These are phyloP conservation scores for Microcera coccophila DNA, from an alignment of 2,329 filamentous ascomycete species.

Conservation along the genomic window DNA sequence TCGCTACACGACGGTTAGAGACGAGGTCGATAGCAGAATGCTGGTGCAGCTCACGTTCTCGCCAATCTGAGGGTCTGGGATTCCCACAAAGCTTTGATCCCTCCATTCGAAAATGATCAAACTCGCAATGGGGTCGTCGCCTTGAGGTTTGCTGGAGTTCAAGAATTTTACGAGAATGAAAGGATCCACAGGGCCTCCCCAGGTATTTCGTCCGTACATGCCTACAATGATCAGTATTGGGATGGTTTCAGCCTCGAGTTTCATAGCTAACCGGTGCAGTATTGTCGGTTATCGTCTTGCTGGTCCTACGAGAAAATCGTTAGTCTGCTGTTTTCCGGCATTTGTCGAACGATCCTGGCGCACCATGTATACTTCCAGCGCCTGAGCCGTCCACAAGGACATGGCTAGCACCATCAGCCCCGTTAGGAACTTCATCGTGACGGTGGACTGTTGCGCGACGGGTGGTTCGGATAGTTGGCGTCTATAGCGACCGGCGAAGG, in stretches of 20 bases:
- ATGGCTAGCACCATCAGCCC: constrained; percentile 50
- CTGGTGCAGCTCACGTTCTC: constrained; percentile 44
- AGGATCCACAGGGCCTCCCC: constrained; percentile 84
- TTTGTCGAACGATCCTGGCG: constrained; percentile 13
- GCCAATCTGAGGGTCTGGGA: constrained; percentile 53
- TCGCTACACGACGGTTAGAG: constrained; percentile 27
- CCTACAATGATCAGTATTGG: constrained; percentile 41
- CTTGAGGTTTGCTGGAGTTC: constrained; percentile 52
- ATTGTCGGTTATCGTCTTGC: constrained; percentile 70
- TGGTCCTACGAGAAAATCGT: constrained; percentile 56
- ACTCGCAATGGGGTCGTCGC: constrained; percentile 70
- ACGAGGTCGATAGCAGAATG: constrained; percentile 1
- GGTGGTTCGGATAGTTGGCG: constrained; percentile 9
- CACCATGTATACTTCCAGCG: constrained; percentile 58
- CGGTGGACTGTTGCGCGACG: constrained; percentile 2
- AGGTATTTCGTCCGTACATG: constrained; percentile 89
- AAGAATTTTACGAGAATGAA: constrained; percentile 84
- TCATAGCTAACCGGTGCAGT: constrained; percentile 61
- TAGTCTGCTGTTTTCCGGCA: constrained; percentile 15
- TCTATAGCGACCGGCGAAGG: constrained; percentile 5
- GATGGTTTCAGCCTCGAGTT: not conserved
- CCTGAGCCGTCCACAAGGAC: constrained; percentile 51
- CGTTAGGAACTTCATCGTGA: constrained; percentile 53
- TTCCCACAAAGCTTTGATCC: constrained; percentile 75
- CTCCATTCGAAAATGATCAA: constrained; percentile 92